Evolutionary conservation across 2,329 filamentous ascomycete species (phyloP), one percentile per base, ranked within the genome.

Genomic region (Lomentospora prolificans): DNA sequence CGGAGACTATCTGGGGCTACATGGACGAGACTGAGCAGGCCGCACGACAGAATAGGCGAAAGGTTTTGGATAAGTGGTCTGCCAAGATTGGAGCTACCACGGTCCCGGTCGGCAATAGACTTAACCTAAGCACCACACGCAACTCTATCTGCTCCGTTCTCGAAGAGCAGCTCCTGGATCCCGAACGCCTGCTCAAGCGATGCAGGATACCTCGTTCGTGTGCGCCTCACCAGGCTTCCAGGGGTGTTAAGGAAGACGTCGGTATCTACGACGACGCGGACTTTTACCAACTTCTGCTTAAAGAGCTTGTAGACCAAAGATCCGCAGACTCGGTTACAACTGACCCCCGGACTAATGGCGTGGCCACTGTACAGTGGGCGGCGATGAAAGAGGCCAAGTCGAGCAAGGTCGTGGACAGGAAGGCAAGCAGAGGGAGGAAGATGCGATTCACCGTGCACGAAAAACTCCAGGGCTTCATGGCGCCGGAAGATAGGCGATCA

Each of bases 401-500:
- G 57, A 87, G 87, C 71, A 87, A 89, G 66, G 81, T 85, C 28
- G 88, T 97, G 3, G 94, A 99, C 68, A 91, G 91, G 19, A 94
- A 91, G 67, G 94, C 94, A 0, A 95, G 89, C 67, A 97, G 97
- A 72, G 94, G 94, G 4, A 78, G 94, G 52, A 96, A 96, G 74
- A 81, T 99, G 79, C 80, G 90, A 39, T 99, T 92, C 71, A 94
- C 89, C 14, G 90, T 96, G 50, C 91, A 97, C 66, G 92, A 97
- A 74, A 97, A 97, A 75, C 71, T 99, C 65, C 89, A 96, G 73
- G 96, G 96, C 69, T 97, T 97, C 66, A 96, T 96, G 90, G 91
- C 91, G 9, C 85, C 90, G 0, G 90, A 96, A 68, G 88, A 95
- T 67, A 77, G 89, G 55, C 79, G 86, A 3, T 71, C 69, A 14